Conservation (phyloP, 768 basidiomycete species). For the Rhodotorula kratochvilovae region DNA sequence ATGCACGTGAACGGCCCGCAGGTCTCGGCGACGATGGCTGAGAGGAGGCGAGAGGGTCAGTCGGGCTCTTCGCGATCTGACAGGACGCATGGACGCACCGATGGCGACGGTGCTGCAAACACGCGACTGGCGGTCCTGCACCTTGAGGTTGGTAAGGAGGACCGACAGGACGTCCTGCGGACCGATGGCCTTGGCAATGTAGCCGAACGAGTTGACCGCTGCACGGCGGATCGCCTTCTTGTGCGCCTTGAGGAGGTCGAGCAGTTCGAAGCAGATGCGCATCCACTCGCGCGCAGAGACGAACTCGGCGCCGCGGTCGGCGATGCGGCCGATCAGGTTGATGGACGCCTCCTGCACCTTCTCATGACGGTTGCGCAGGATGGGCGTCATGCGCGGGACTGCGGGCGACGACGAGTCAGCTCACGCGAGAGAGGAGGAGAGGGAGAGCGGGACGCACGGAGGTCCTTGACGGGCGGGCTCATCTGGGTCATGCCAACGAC, state of each 20-base stretch:
- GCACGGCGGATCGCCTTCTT: slow-evolving; percentile 98
- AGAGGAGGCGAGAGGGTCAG: background rate
- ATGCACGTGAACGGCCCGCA: slow-evolving; percentile 98
- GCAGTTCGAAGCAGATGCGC: slow-evolving; percentile 97
- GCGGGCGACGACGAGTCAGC: slow-evolving; percentile 58
- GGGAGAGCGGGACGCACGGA: slow-evolving; percentile 63
- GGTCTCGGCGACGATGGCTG: slow-evolving; percentile 80
- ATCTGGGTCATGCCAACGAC: slow-evolving; percentile 99
- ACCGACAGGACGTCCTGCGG: slow-evolving; percentile 97
- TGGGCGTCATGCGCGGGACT: slow-evolving; percentile 99
- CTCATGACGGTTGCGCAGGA: slow-evolving; percentile 95
- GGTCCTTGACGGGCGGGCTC: slow-evolving; percentile 99
- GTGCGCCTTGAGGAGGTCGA: slow-evolving; percentile 95
- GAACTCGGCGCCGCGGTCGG: slow-evolving; percentile 97
- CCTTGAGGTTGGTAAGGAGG: slow-evolving; percentile 88
- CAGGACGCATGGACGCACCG: slow-evolving; percentile 49
- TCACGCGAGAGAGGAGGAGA: background rate
- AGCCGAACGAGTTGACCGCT: slow-evolving; percentile 95
- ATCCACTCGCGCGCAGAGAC: slow-evolving; percentile 99
- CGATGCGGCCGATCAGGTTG: slow-evolving; percentile 98
- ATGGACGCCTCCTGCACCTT: slow-evolving; percentile 99
- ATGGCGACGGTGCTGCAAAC: slow-evolving; percentile 98
- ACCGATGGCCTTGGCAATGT: slow-evolving; percentile 98
- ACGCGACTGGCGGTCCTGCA: slow-evolving; percentile 97
- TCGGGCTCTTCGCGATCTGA: background rate